Percentiles rank a stretch among this genome's conserved stretches.
Evolutionary conservation across 441 rosid genomes (phyloP).

Genomic region (Syzygium malaccense): DNA sequence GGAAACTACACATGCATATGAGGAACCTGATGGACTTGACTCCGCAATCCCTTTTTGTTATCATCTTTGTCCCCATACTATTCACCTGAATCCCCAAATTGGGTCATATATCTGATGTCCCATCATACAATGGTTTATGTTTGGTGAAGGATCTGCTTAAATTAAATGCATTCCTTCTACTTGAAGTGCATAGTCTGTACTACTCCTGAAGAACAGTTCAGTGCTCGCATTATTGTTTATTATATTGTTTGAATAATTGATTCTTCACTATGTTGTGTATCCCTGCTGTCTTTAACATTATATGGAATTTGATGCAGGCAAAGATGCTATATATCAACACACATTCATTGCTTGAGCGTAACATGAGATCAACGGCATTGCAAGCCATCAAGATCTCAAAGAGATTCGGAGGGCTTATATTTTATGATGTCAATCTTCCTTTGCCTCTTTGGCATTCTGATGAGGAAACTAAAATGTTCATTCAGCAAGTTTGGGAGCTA

Average conservation of each 20-base stretch:
- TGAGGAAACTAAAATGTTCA: conserved; percentile 63
- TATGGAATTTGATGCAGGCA: conserved; percentile 38
- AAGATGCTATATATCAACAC: conserved; percentile 84
- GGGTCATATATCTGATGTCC: neutral
- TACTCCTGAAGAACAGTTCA: neutral
- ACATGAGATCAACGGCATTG: conserved; percentile 62
- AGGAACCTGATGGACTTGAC: neutral
- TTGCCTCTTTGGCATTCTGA: conserved; percentile 73
- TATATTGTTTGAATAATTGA: neutral
- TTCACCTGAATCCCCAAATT: neutral
- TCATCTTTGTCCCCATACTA: neutral
- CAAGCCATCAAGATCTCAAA: conserved; percentile 65
- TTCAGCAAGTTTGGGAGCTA: conserved; percentile 66
- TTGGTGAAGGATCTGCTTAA: neutral
- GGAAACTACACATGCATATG: neutral
- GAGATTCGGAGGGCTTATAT: conserved; percentile 60
- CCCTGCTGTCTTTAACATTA: conserved; percentile 16
- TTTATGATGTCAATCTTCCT: conserved; percentile 81
- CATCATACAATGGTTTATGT: neutral
- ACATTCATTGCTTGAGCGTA: conserved; percentile 66
- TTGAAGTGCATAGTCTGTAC: neutral
- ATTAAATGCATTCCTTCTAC: neutral
- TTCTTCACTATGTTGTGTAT: neutral
- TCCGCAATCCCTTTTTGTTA: neutral
- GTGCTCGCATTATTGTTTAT: neutral